Conservation (phyloP, 164 flowering plant species). For the Malania oleifera region DNA sequence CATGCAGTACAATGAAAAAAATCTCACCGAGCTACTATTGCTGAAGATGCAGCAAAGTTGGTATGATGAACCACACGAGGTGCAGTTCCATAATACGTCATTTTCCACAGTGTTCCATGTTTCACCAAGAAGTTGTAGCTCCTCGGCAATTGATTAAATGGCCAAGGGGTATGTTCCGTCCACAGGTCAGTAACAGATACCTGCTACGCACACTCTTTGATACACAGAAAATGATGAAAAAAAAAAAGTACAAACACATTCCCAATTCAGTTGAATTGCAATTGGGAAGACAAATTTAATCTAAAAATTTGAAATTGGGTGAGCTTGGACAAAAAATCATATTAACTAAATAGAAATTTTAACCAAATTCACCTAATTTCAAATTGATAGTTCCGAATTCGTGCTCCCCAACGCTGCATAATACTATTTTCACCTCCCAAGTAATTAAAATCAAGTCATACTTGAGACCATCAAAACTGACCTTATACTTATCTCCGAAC, state of each 20-base stretch:
- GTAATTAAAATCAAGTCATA: neutral
- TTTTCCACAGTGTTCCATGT: slow-evolving; percentile 86
- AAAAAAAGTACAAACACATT: neutral
- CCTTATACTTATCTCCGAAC: slow-evolving; percentile 91
- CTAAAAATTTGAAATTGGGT: too few species aligned
- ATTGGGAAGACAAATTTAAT: too few species aligned
- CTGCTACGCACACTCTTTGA: slow-evolving; percentile 54
- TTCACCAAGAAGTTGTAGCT: slow-evolving; percentile 95
- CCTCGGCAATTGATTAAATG: slow-evolving; percentile 92
- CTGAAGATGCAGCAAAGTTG: slow-evolving; percentile 92
- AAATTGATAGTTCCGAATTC: too few species aligned
- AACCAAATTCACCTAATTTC: too few species aligned
- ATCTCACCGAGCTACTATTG: slow-evolving; percentile 84
- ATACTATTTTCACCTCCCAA: neutral
- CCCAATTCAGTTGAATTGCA: too few species aligned
- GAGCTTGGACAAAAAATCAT: too few species aligned
- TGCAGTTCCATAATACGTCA: slow-evolving; percentile 84
- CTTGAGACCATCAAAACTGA: slow-evolving; percentile 25
- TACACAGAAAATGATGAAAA: slow-evolving; percentile 28
- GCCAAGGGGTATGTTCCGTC: slow-evolving; percentile 99
- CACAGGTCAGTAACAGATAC: slow-evolving; percentile 94
- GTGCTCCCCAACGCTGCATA: too few species aligned
- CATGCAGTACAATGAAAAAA: too few species aligned
- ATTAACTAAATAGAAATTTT: too few species aligned
- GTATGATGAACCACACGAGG: slow-evolving; percentile 87